Evolutionary conservation across 306 rosid genomes (phyloP), one percentile per base, ranked within the genome.

Genomic region (Fragaria ananassa): DNA sequence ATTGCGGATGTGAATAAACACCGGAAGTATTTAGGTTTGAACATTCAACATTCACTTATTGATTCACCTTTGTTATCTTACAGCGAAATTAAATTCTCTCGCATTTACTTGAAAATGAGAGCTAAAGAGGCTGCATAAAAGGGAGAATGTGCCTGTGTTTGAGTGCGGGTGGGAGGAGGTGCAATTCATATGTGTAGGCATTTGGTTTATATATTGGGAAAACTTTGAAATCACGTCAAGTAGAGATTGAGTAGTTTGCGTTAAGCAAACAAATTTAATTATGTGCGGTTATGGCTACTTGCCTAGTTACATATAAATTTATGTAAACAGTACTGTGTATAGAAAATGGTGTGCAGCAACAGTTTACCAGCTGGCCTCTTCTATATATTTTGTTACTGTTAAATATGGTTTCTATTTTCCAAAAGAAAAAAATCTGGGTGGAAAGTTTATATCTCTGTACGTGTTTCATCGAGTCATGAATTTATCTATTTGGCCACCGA

Each of bases 251-350:
- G 80, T 85, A 77, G 90, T 74, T 91, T 91, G 97, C 98, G 97
- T 93, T 93, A 93, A 93, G 98, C 97, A 93, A 91, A 82, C 81
- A 86, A 58, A 80, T 68, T 74, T 35, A n/a, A n/a, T n/a, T n/a
- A 21, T 23, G 12, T 25, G 71, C 75, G 11, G 87, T 62, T 83
- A 78, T 71, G 84, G 66, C 84, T 63, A 78, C 86, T 50, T 70
- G 61, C 74, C 6, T 23, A 60, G 50, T 46, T 53, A 8, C n/a
- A 57, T 14, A 31, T 2, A 15, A 27, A 11, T 2, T 11, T 27
- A 5, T 29, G 8, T 27, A 60, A 25, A 27, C 7, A 44, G 6
- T 21, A 21, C 27, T 10, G 35, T 68, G 50, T 42, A 42, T 68
- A 35, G 46, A 58, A 29, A 8, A 47, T 70, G 60, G 15, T 70